phyloP scores from a whole-genome alignment of 108 stramenopile genomes.

The Heterococcus sp. region DNA sequence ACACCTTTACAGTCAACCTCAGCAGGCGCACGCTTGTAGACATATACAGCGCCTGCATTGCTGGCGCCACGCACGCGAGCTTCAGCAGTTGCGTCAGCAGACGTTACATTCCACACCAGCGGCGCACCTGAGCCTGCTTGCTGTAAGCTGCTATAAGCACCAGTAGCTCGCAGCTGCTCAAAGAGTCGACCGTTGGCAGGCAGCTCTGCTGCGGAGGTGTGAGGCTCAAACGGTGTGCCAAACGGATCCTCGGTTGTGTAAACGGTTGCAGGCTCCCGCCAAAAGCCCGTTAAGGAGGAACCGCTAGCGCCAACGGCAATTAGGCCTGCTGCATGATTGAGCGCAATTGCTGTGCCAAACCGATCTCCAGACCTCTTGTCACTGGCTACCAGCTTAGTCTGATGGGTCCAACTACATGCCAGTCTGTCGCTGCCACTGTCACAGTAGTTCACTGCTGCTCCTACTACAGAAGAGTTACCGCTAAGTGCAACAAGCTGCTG shows the following conservation, averaged over 20 bases:
- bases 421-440: too few species aligned
- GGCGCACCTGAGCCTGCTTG: constrained; percentile 37
- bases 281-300: constrained; percentile 13
- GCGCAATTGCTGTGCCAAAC: constrained; percentile 63
- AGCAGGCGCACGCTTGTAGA: constrained; percentile 56
- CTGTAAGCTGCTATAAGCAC: constrained; percentile 3
- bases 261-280: constrained; percentile 42
- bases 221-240: constrained; percentile 20
- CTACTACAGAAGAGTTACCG: neutral
- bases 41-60: constrained; percentile 62
- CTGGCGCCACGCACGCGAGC: neutral
- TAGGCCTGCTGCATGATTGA: constrained; percentile 59
- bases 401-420: constrained; percentile 52
- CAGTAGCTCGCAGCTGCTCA: constrained; percentile 1
- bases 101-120: constrained; percentile 8
- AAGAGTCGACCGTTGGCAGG: constrained; percentile 9
- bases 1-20: constrained; percentile 12
- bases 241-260: constrained; percentile 41
- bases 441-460: neutral
- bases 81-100: neutral
- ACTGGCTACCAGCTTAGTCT: constrained; percentile 60
- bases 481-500: too few species aligned
- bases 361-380: constrained; percentile 62
- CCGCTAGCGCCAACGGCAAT: constrained; percentile 61
- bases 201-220: constrained; percentile 11